phyloP scores from a whole-genome alignment of 2,329 filamentous ascomycete species.

The Leptographium galeiforme region DNA sequence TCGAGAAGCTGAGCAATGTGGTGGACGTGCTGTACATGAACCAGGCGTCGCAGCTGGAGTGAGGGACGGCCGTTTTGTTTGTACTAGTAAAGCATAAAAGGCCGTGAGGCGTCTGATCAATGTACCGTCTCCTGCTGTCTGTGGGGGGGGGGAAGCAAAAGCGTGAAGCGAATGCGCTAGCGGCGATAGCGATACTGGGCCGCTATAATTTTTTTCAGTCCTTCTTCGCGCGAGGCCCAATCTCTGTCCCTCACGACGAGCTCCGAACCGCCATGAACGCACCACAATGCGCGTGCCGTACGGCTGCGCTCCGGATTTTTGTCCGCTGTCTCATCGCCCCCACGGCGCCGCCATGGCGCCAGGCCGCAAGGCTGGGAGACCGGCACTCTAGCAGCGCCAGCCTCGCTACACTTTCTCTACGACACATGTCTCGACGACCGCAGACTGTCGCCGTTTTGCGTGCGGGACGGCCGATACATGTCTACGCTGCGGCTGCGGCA shows the following conservation, averaged over 20 bases:
- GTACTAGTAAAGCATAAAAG: not conserved
- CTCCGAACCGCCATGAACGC: conserved; percentile 2
- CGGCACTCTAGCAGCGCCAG: not conserved
- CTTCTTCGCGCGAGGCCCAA: not conserved
- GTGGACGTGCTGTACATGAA: conserved; percentile 97
- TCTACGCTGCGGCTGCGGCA: not conserved
- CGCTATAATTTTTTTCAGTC: not conserved
- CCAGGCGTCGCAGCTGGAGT: conserved; percentile 92
- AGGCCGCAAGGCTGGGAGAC: not conserved
- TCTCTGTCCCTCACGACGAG: not conserved
- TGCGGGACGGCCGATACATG: not conserved
- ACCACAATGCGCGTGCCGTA: conserved; percentile 8
- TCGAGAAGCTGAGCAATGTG: conserved; percentile 93
- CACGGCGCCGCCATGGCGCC: not conserved
- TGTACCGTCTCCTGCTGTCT: not conserved
- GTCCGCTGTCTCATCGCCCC: conserved; percentile 7
- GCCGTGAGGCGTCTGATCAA: not conserved
- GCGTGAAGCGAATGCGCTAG: no score
- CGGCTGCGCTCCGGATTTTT: conserved; percentile 9
- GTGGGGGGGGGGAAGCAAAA: not conserved
- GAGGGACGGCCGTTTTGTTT: conserved; percentile 16
- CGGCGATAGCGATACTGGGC: no score
- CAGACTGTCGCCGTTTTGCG: not conserved
- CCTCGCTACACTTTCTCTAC: not conserved
- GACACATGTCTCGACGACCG: not conserved